A percentile compares a stretch with the other conserved stretches of the same genome.
These are phyloP conservation scores for Panaeolus cyanescens DNA, from an alignment of 768 basidiomycete genomes.

Conservation along the genomic window DNA sequence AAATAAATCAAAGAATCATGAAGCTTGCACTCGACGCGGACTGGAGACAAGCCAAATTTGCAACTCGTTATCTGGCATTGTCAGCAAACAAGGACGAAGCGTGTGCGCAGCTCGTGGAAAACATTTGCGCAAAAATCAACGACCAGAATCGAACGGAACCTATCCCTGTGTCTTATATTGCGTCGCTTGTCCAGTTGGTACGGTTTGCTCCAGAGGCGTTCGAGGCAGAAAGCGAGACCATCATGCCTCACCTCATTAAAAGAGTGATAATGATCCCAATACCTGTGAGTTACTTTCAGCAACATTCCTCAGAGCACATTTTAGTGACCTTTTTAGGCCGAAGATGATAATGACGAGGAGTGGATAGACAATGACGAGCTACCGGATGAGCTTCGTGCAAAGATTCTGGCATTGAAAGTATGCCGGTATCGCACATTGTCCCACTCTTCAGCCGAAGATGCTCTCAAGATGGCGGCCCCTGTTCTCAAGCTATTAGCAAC, in stretches of 20 bases:
- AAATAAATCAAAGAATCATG: constrained; percentile 63
- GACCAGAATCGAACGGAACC: constrained; percentile 30
- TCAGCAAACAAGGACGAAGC: constrained; percentile 51
- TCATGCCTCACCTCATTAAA: constrained; percentile 74
- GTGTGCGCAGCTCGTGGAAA: constrained; percentile 59
- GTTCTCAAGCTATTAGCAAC: constrained; percentile 76
- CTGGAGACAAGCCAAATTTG: constrained; percentile 79
- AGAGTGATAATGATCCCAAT: constrained; percentile 64
- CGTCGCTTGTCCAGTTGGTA: constrained; percentile 76
- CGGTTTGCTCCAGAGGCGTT: constrained; percentile 70
- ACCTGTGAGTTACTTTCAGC: constrained; percentile 37
- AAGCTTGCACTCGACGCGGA: constrained; percentile 62
- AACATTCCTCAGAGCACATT: background rate
- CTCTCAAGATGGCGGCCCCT: constrained; percentile 70
- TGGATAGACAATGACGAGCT: constrained; percentile 78
- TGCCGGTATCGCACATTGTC: constrained; percentile 80
- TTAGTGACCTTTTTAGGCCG: constrained; percentile 40
- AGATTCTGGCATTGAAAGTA: constrained; percentile 77
- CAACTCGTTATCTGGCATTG: constrained; percentile 71
- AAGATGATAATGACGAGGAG: constrained; percentile 43
- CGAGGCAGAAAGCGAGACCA: constrained; percentile 73
- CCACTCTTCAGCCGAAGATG: constrained; percentile 57
- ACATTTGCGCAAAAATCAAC: constrained; percentile 65
- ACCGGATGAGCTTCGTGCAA: constrained; percentile 59
- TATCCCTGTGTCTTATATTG: constrained; percentile 60